Evolutionary conservation across 768 basidiomycete genomes (phyloP).

Genomic region (Daedaleopsis nitida): DNA sequence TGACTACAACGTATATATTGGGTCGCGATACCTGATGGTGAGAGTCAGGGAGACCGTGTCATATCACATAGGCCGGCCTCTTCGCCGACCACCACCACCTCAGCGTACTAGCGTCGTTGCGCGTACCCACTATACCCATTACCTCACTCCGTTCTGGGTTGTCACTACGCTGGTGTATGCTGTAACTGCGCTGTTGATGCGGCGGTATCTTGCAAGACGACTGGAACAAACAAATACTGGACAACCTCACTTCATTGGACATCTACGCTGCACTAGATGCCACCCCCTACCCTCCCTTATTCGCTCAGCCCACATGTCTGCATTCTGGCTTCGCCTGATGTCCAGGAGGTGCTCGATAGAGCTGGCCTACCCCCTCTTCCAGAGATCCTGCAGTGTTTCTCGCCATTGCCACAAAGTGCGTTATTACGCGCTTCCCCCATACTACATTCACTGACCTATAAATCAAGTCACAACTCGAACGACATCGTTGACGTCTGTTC

Average conservation of each 20-base stretch:
- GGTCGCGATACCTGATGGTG: neutral
- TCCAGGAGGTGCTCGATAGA: conserved; percentile 56
- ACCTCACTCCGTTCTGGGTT: neutral
- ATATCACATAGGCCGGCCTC: conserved; percentile 2
- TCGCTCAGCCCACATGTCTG: conserved; percentile 86
- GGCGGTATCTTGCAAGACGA: neutral
- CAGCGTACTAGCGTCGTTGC: conserved; percentile 8
- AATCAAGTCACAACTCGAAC: conserved; percentile 75
- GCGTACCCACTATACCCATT: neutral
- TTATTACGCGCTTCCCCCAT: conserved; percentile 7
- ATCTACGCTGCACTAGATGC: conserved; percentile 1
- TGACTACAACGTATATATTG: too few species aligned
- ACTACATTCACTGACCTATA: neutral
- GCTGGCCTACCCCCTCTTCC: conserved; percentile 69
- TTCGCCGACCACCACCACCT: conserved; percentile 4
- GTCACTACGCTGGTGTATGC: too few species aligned
- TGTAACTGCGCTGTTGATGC: too few species aligned
- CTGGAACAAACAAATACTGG: too few species aligned
- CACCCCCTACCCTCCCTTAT: conserved; percentile 58
- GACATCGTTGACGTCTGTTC: conserved; percentile 66
- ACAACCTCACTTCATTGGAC: neutral
- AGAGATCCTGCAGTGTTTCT: conserved; percentile 81
- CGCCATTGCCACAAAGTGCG: conserved; percentile 78
- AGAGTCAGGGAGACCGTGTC: neutral
- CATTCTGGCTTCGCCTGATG: conserved; percentile 70